These are phyloP conservation scores for Solanum habrochaites DNA, from an alignment of 257 asterid genomes.

Conservation along the genomic window DNA sequence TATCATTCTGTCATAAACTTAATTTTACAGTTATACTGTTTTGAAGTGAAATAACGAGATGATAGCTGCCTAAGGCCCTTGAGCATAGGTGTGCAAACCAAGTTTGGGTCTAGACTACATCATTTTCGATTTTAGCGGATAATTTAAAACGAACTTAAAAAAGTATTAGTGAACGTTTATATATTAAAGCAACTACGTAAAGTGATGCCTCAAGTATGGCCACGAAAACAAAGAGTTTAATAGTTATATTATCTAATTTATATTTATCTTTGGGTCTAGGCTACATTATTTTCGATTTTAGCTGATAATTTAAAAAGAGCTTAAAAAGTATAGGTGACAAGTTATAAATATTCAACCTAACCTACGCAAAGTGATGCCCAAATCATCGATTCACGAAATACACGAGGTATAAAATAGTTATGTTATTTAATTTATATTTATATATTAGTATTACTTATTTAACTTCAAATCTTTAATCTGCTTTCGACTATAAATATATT, in stretches of 20 bases:
- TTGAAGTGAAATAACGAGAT: background rate
- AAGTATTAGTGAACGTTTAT: no score
- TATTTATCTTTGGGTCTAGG: background rate
- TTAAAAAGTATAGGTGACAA: background rate
- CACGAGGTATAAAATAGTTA: no score
- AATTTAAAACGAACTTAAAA: background rate
- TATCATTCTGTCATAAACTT: background rate
- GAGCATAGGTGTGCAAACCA: background rate
- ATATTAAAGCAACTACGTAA: no score
- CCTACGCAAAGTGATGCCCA: background rate
- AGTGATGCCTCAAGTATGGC: no score
- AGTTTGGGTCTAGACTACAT: background rate
- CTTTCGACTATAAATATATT: no score
- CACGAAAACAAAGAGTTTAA: no score
- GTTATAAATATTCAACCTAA: background rate
- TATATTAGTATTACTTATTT: no score
- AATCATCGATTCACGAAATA: background rate
- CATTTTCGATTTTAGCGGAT: background rate
- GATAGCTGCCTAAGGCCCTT: background rate
- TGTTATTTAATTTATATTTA: no score
- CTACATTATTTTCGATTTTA: background rate
- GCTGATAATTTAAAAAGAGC: background rate
- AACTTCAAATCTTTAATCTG: background rate
- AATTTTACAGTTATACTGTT: background rate
- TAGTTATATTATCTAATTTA: no score